These are phyloP conservation scores for Solidago caesia DNA, from an alignment of 129 eudicot genomes.

Conservation along the genomic window DNA sequence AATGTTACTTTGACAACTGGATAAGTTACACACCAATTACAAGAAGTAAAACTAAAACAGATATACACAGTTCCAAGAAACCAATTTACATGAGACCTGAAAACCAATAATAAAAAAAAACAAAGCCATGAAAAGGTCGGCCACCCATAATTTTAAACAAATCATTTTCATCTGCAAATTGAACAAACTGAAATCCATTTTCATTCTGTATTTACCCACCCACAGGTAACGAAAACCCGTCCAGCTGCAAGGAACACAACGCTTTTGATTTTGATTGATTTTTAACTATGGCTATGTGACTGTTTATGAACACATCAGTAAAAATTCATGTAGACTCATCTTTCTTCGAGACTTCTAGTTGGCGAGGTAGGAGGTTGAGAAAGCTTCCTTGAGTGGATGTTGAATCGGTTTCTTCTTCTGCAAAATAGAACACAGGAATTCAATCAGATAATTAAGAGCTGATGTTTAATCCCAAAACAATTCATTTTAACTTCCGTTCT, in stretches of 20 bases:
- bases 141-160: slow-evolving; percentile 35
- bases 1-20: slow-evolving; percentile 27
- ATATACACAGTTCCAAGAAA: slow-evolving; percentile 30
- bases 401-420: slow-evolving; percentile 68
- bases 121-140: slow-evolving; percentile 11
- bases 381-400: slow-evolving; percentile 75
- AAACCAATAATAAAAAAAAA: slow-evolving; percentile 1
- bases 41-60: slow-evolving; percentile 23
- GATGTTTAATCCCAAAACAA: neutral
- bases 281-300: slow-evolving; percentile 41
- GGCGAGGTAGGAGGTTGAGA: slow-evolving; percentile 61
- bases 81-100: slow-evolving; percentile 33
- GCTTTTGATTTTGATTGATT: slow-evolving; percentile 16
- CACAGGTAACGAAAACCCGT: slow-evolving; percentile 29
- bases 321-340: slow-evolving; percentile 36
- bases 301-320: slow-evolving; percentile 37
- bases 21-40: slow-evolving; percentile 32
- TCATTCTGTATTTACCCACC: slow-evolving; percentile 38
- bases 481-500: neutral
- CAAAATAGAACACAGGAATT: slow-evolving; percentile 3
- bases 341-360: slow-evolving; percentile 46
- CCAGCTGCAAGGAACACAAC: slow-evolving; percentile 29
- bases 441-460: neutral
- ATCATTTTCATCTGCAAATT: slow-evolving; percentile 28
- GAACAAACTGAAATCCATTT: slow-evolving; percentile 39